These are phyloP conservation scores for Talaromyces sp. DNA, from an alignment of 2,329 filamentous ascomycete genomes.

Conservation along the genomic window DNA sequence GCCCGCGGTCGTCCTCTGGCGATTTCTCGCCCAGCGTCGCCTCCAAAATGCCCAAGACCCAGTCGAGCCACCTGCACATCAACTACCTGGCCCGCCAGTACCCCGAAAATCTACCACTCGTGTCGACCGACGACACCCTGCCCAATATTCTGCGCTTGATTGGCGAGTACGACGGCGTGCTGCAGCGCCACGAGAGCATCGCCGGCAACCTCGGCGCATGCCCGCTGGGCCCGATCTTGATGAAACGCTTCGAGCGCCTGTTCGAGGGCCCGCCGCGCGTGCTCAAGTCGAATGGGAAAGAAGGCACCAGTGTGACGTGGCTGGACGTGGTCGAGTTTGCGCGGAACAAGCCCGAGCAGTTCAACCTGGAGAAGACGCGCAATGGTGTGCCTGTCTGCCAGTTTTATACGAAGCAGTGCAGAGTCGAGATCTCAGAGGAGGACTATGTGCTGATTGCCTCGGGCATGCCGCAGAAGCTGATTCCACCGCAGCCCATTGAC, in stretches of 20 bases:
- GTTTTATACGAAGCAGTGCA: slow-evolving; percentile 73
- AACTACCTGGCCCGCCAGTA: slow-evolving; percentile 63
- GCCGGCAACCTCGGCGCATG: slow-evolving; percentile 80
- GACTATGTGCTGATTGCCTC: slow-evolving; percentile 81
- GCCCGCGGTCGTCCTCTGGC: slow-evolving; percentile 40
- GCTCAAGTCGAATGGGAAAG: slow-evolving; percentile 57
- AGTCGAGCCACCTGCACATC: slow-evolving; percentile 58
- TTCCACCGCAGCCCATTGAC: slow-evolving; percentile 72
- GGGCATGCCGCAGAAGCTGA: slow-evolving; percentile 75
- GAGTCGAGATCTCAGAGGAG: slow-evolving; percentile 81
- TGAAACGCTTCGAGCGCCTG: slow-evolving; percentile 79
- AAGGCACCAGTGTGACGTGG: slow-evolving; percentile 65
- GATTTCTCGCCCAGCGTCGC: slow-evolving; percentile 30
- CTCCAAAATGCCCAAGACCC: slow-evolving; percentile 51
- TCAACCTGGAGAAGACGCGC: slow-evolving; percentile 63
- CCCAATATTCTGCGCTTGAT: slow-evolving; percentile 67
- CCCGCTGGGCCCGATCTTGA: slow-evolving; percentile 72
- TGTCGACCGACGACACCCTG: slow-evolving; percentile 64
- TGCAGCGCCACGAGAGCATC: slow-evolving; percentile 80
- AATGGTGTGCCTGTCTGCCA: slow-evolving; percentile 70
- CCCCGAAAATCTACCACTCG: slow-evolving; percentile 56
- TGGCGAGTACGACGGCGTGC: slow-evolving; percentile 75
- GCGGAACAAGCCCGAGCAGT: slow-evolving; percentile 71
- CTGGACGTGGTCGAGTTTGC: slow-evolving; percentile 81
- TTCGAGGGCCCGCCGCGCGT: slow-evolving; percentile 75